These are phyloP conservation scores for Nothomitra cinnamomea DNA, from an alignment of 2,329 filamentous ascomycete species.

Conservation along the genomic window DNA sequence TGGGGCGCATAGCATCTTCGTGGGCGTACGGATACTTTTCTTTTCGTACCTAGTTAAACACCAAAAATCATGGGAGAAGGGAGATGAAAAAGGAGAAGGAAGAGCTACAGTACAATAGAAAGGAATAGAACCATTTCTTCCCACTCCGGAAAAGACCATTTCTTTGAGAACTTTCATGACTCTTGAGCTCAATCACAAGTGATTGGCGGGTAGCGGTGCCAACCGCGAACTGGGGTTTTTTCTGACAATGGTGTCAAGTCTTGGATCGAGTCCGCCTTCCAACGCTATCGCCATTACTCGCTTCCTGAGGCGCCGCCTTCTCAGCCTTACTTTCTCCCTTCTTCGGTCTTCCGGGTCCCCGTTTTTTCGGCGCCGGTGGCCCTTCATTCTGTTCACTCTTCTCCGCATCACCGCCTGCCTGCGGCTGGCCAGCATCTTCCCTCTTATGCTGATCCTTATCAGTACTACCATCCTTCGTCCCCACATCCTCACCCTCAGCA, in stretches of 20 bases:
- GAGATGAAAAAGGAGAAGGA: too few species aligned
- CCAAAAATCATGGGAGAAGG: too few species aligned
- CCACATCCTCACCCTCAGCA: background rate
- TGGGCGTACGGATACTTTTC: background rate
- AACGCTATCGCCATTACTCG: conserved; percentile 4
- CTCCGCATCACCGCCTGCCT: conserved; percentile 32
- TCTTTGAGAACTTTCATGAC: too few species aligned
- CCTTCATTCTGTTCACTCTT: conserved; percentile 19
- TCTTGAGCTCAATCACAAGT: too few species aligned
- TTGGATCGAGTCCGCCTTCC: conserved; percentile 6
- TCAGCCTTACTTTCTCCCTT: background rate
- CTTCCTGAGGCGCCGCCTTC: background rate
- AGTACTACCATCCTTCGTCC: background rate
- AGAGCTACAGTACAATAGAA: background rate
- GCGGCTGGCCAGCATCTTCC: conserved; percentile 21
- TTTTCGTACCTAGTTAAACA: too few species aligned
- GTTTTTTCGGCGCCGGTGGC: conserved; percentile 24
- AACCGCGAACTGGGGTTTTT: background rate
- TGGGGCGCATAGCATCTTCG: background rate
- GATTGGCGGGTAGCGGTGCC: too few species aligned
- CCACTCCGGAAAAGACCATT: too few species aligned
- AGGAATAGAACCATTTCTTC: background rate
- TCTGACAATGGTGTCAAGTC: background rate
- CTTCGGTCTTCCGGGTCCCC: conserved; percentile 24
- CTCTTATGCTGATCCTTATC: conserved; percentile 7